Base-by-base conservation (phyloP, 2,329 filamentous ascomycete genomes). In the Nemania sp. region DNA sequence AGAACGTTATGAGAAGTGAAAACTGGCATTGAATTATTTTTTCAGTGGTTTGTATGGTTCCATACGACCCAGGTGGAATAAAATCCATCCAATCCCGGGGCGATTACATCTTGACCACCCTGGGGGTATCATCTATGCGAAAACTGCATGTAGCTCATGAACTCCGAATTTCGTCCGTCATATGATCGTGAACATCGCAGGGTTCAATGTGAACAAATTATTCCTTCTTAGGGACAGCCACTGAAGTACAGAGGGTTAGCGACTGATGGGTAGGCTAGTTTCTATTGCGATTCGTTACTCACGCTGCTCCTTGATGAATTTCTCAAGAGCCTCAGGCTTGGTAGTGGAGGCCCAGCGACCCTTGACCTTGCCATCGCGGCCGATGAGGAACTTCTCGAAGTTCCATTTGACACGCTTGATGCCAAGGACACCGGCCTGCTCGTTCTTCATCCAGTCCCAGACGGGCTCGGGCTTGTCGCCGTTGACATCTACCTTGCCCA, bases 331-430 rank as follows among this genome's bases (percentile, higher is more conserved):
- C 77, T 93, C 90, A 1, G 94, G 94, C 80, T 92, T 94, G 56
- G 89, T 91, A 15, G 85, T 89, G 73, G 89, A 93, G 28, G 90
- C 89, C 91, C 91, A 99, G 61, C 94, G 80, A 23, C 82, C 82
- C 75, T 89, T 88, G 64, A 97, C 91, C 75, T 88, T 82, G 22
- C 94, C 94, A 73, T 97, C 91, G 58, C 84, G 82, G 56, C 87
- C 88, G 61, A 99, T 79, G 60, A 99, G 77, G 76, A 97, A 99
- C 83, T 99, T 99, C 75, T 99, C 94, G 78, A 97, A 99, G 77
- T 99, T 99, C 94, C 94, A 99, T 88, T 97, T 97, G 67, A 99
- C 80, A 59, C 86, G 76, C 86, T 95, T 93, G 69, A 97, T 72
- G 17, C 94, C 94, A 76, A 97, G 76, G 51, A 97, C 68, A 19